Percentiles rank a stretch among this genome's conserved stretches.
phyloP scores from a whole-genome alignment of 2,329 filamentous ascomycete species.

The Cladophialophora exuberans region DNA sequence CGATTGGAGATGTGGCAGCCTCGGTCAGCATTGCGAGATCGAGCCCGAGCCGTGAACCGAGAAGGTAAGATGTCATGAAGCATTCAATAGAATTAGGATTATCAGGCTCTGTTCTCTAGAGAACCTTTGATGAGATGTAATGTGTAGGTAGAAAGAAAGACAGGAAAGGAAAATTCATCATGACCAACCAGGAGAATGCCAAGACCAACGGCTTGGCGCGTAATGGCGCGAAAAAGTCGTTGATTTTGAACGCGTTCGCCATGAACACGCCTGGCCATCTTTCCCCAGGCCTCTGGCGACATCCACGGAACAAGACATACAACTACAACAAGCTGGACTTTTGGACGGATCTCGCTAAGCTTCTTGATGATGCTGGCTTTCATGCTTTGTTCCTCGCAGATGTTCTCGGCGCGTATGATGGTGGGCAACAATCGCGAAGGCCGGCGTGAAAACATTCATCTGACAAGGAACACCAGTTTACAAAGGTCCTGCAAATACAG shows the following conservation, averaged over 20 bases:
- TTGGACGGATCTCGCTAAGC: constrained; percentile 53
- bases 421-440: constrained; percentile 6
- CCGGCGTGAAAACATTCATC: neutral
- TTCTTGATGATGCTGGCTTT: constrained; percentile 53
- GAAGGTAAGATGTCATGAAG: neutral
- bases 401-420: constrained; percentile 39
- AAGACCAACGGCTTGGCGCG: constrained; percentile 4
- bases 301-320: constrained; percentile 41
- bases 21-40: neutral
- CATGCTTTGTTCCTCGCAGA: constrained; percentile 58
- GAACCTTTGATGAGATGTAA: neutral
- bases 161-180: neutral
- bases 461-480: constrained; percentile 37
- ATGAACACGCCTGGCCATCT: constrained; percentile 53
- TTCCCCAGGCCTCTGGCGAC: constrained; percentile 47
- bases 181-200: neutral
- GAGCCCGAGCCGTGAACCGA: neutral
- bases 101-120: neutral
- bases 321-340: constrained; percentile 49
- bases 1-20: neutral
- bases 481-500: constrained; percentile 45
- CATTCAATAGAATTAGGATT: neutral
- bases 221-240: constrained; percentile 31
- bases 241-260: constrained; percentile 53
- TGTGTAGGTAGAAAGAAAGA: neutral